These are phyloP conservation scores for Dysphania ambrosioides DNA, from an alignment of 148 eudicot genomes.

Conservation along the genomic window DNA sequence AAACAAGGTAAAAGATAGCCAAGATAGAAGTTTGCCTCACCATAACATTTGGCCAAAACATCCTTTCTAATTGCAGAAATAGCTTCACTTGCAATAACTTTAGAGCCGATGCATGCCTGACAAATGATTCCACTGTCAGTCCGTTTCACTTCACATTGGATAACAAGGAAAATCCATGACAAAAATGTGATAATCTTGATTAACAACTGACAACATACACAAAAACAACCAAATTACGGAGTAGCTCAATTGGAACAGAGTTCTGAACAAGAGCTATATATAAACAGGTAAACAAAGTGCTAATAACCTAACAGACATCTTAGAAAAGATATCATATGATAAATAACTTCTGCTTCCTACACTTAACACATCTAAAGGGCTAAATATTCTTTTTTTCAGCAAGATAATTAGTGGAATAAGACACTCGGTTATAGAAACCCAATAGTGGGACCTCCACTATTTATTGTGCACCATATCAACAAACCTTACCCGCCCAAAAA, in stretches of 20 bases:
- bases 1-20: not conserved
- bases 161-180: not conserved
- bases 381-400: not conserved
- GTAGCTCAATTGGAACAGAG: not conserved
- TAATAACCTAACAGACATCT: not conserved
- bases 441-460: not conserved
- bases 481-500: too few relatives aligned
- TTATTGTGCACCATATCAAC: not conserved
- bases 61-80: constrained; percentile 93
- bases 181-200: not conserved
- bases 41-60: constrained; percentile 95
- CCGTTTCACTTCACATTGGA: not conserved
- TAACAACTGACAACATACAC: not conserved
- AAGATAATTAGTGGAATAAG: not conserved
- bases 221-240: not conserved
- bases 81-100: constrained; percentile 96
- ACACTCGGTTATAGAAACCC: not conserved
- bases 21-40: constrained; percentile 38
- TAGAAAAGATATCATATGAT: not conserved
- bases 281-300: not conserved
- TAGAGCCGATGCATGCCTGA: constrained; percentile 95
- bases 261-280: not conserved
- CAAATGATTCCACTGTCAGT: constrained; percentile 5
- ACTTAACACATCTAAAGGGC: not conserved
- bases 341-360: not conserved